phyloP scores from a whole-genome alignment of 331 rosid species.

The Phaseolus coccineus region DNA sequence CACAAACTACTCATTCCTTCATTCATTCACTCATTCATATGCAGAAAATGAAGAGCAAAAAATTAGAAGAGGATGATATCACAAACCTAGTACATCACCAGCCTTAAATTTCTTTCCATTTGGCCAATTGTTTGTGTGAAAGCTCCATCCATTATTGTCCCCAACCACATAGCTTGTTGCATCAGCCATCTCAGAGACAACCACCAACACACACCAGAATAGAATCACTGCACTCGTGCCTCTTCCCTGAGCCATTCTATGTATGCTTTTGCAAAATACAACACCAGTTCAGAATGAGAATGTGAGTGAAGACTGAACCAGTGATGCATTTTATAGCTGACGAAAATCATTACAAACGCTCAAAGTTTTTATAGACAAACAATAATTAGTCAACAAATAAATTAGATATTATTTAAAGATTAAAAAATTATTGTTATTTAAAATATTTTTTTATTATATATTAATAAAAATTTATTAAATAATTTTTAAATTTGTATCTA shows the following conservation, averaged over 20 bases:
- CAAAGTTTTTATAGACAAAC: too few species aligned
- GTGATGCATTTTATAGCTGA: not conserved
- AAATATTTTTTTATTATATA: too few species aligned
- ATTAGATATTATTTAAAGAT: too few species aligned
- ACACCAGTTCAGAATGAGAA: not conserved
- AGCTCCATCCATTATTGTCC: slow-evolving; percentile 58
- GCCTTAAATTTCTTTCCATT: slow-evolving; percentile 58
- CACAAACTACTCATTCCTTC: too few species aligned
- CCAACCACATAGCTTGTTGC: slow-evolving; percentile 61
- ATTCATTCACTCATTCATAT: too few species aligned
- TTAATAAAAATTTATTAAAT: too few species aligned
- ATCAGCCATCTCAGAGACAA: slow-evolving; percentile 44
- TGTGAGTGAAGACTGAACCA: not conserved
- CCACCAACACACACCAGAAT: slow-evolving; percentile 26
- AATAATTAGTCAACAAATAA: too few species aligned
- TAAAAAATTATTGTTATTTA: too few species aligned
- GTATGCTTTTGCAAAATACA: not conserved
- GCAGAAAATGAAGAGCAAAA: too few species aligned
- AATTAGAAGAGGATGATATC: too few species aligned
- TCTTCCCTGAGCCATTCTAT: slow-evolving; percentile 49
- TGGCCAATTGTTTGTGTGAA: slow-evolving; percentile 51
- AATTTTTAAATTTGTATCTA: too few species aligned
- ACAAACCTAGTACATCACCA: slow-evolving; percentile 62
- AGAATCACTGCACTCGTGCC: slow-evolving; percentile 55
- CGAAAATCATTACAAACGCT: too few species aligned